Conservation (phyloP, 352 stramenopile genomes). For the Phytophthora niederhauseri region DNA sequence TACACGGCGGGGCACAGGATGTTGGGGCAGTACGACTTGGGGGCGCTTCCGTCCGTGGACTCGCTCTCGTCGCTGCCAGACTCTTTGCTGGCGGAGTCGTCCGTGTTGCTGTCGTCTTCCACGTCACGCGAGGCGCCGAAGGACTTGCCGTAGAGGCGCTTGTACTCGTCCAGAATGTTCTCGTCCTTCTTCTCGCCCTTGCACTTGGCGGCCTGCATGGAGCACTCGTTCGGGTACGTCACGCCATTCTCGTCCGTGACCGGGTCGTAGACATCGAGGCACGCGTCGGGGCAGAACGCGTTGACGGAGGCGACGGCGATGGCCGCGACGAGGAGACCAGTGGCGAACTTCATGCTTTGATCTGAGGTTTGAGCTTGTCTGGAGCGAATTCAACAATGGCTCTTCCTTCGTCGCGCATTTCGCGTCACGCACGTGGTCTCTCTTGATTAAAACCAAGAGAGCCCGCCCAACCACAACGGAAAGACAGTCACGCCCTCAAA, state of each 20-base stretch:
- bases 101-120: background rate
- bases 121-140: constrained; percentile 6
- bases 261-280: constrained; percentile 15
- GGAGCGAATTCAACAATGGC: constrained; percentile 14
- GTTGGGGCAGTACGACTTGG: constrained; percentile 15
- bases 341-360: constrained; percentile 19
- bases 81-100: background rate
- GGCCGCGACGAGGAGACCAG: constrained; percentile 13
- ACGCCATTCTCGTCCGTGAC: constrained; percentile 28
- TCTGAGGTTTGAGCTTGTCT: background rate
- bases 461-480: background rate
- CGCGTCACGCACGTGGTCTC: background rate
- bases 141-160: constrained; percentile 12
- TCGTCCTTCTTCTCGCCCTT: constrained; percentile 20
- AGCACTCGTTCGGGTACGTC: constrained; percentile 21
- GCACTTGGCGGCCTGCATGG: constrained; percentile 16
- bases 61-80: constrained; percentile 2
- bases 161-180: constrained; percentile 8
- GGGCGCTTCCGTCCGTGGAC: background rate
- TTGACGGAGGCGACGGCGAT: constrained; percentile 15
- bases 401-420: background rate
- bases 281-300: constrained; percentile 18
- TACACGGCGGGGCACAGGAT: constrained; percentile 36
- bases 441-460: background rate
- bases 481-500: background rate